Evolutionary conservation across 106 monocot genomes (phyloP).

Genomic region (Ottelia alismoides): DNA sequence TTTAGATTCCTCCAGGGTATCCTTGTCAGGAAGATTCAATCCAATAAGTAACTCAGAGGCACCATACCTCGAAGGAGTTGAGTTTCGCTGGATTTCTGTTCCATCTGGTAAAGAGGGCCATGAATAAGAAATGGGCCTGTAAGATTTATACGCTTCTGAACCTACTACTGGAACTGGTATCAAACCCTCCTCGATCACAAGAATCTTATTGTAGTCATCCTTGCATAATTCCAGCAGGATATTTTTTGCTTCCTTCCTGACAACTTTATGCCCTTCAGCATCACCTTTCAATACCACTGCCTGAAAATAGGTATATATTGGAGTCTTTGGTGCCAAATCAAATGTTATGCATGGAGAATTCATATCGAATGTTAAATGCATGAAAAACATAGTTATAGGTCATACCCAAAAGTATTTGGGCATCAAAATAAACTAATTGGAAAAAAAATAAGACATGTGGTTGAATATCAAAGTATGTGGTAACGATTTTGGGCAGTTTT

Average conservation of each 20-base stretch:
- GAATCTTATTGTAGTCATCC: constrained; percentile 59
- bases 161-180: constrained; percentile 66
- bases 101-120: constrained; percentile 94
- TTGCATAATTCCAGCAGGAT: constrained; percentile 57
- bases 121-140: constrained; percentile 45
- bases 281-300: constrained; percentile 41
- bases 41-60: constrained; percentile 82
- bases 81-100: constrained; percentile 35
- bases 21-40: constrained; percentile 38
- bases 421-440: too few relatives aligned
- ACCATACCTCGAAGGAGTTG: constrained; percentile 66
- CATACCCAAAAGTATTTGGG: too few relatives aligned
- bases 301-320: constrained; percentile 31
- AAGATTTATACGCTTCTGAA: constrained; percentile 50
- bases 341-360: too few relatives aligned
- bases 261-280: constrained; percentile 30
- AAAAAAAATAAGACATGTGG: too few relatives aligned
- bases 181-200: constrained; percentile 67
- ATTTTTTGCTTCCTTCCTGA: constrained; percentile 67
- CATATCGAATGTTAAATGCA: too few relatives aligned
- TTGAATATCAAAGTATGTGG: too few relatives aligned
- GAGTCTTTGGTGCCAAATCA: too few relatives aligned
- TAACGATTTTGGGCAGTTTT: too few relatives aligned
- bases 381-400: too few relatives aligned
- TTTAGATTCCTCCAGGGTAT: constrained; percentile 43